Base-by-base conservation (phyloP, 1,284 basidiomycete species). In the Termitomyces sp. region DNA sequence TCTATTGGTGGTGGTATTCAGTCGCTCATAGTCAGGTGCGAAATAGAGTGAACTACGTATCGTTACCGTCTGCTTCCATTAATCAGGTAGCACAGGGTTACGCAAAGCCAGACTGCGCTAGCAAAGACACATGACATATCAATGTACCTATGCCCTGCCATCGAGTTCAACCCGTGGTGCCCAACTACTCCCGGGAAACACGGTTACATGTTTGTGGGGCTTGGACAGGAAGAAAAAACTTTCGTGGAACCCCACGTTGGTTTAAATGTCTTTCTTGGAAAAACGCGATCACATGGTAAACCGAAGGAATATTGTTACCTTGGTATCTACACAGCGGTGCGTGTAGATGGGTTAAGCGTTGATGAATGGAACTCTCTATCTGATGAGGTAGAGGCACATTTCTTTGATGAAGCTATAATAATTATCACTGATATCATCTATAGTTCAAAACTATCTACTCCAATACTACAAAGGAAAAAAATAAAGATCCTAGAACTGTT, bases 201-300 rank as follows among this genome's bases (percentile, higher is more conserved):
- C 50, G 76, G 76, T 7, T 78, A 71, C 53, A 74, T 77, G 61
- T 77, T 78, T 44, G 73, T 77, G 19, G 75, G 74, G 15, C 67
- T 76, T 49, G 72, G 71, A 12, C 68, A 62, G 42, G 75, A 77
- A 41, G 66, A 64, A 49, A 63, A 69, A 28, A 70, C 69, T 1
- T 76, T 76, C 51, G 48, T 60, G 28, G 55, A 64, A 41, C 65
- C 71, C 15, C 70, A 74, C 40, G 57, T 62, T n/a, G 50, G 47
- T 7, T 67, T 68, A 24, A 68, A 74, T 52, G 53, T 77, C 17
- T 77, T 77, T 51, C 65, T 76, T 8, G 72, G 73, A 5, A 58
- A 70, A 40, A 53, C 63, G 17, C 69, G 66, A 38, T 58, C 60
- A 31, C 60, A 53, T 19, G 39, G 55, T 15, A 64, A 58, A 43